These are phyloP conservation scores for Akanthomyces lecanii DNA, from an alignment of 2,329 filamentous ascomycete genomes.

Conservation along the genomic window DNA sequence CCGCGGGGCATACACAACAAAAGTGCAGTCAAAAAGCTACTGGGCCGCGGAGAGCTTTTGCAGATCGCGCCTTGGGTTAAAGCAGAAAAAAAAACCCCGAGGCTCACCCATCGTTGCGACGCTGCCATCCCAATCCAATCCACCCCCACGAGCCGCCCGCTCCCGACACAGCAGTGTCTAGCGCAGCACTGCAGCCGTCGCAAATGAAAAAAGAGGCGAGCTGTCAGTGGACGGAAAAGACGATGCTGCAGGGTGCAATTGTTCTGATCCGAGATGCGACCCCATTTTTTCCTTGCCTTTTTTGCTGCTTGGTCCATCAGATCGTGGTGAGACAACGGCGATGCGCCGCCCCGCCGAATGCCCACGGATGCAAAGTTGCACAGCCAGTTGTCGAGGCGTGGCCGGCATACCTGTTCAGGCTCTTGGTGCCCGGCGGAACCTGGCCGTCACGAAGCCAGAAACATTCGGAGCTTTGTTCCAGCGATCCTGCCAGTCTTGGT, in stretches of 20 bases:
- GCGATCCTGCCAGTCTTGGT: neutral
- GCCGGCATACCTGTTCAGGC: neutral
- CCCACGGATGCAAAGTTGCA: neutral
- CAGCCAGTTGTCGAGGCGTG: neutral
- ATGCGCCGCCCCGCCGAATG: neutral
- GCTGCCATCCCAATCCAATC: neutral
- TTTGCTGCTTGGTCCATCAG: neutral
- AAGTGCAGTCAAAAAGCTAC: too few relatives aligned
- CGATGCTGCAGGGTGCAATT: neutral
- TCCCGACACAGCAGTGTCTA: neutral
- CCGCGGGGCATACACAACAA: neutral
- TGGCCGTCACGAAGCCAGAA: too few relatives aligned
- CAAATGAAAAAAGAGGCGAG: neutral
- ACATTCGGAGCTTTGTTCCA: neutral
- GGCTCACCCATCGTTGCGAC: neutral
- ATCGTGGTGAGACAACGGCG: slow-evolving; percentile 7
- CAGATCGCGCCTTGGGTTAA: neutral
- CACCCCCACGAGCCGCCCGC: neutral
- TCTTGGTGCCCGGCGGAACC: too few relatives aligned
- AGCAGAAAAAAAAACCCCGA: neutral
- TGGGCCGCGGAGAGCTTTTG: neutral
- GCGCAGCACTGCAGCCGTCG: slow-evolving; percentile 11
- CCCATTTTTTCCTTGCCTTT: neutral
- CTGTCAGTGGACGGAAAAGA: neutral
- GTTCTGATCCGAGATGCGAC: slow-evolving; percentile 7